Percentiles rank a stretch among this genome's conserved stretches.
Evolutionary conservation across 2,329 filamentous ascomycete genomes (phyloP).

Genomic region (Pseudogymnoascus sp.): DNA sequence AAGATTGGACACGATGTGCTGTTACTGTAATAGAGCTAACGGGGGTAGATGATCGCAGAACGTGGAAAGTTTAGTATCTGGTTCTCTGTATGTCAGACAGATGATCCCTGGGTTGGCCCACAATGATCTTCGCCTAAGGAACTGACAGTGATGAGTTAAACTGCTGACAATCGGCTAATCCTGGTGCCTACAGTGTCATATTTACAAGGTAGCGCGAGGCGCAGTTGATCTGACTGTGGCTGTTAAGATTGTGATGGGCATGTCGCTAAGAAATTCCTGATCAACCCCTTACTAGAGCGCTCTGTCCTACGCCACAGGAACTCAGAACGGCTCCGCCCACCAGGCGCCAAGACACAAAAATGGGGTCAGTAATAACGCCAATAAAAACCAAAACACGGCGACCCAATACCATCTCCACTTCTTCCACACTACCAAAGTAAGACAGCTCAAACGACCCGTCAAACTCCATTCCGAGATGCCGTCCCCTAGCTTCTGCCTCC

Average conservation of each 20-base stretch:
- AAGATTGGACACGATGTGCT: neutral
- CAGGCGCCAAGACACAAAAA: neutral
- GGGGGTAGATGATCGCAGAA: neutral
- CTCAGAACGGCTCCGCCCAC: neutral
- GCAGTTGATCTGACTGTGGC: neutral
- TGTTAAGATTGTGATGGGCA: slow-evolving; percentile 4
- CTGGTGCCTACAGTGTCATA: neutral
- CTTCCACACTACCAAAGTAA: neutral
- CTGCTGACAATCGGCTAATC: neutral
- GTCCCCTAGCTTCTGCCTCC: neutral
- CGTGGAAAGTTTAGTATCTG: neutral
- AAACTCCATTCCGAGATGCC: neutral
- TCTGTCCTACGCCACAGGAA: neutral
- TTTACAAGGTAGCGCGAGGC: neutral
- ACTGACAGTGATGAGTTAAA: neutral
- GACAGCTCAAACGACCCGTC: neutral
- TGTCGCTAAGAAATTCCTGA: neutral
- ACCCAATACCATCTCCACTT: neutral
- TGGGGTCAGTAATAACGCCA: slow-evolving; percentile 1
- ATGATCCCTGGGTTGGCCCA: neutral
- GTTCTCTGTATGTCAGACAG: neutral
- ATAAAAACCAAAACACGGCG: neutral
- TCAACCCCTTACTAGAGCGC: neutral
- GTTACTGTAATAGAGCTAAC: neutral
- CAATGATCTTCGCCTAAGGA: slow-evolving; percentile 1